Evolutionary conservation across 345 rosid genomes (phyloP).

Genomic region (Bruguiera parviflora): DNA sequence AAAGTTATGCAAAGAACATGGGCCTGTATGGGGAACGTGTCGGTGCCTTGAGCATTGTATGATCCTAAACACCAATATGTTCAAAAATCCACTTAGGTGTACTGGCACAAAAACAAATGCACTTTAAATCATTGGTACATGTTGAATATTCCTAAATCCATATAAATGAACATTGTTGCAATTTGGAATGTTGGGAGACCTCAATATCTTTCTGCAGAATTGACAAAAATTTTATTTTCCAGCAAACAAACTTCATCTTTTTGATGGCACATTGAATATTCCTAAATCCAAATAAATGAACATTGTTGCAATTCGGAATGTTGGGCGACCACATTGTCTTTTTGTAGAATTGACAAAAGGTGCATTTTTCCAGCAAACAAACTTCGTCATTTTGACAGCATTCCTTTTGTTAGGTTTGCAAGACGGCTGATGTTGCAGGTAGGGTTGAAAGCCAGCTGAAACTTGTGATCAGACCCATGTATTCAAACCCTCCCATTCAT

Average conservation of each 20-base stretch:
- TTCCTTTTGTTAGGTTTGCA: constrained; percentile 38
- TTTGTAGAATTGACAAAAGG: neutral
- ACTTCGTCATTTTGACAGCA: neutral
- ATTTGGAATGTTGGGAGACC: neutral
- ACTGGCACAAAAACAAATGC: no score
- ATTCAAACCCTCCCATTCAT: constrained; percentile 55
- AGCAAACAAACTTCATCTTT: neutral
- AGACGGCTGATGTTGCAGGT: constrained; percentile 40
- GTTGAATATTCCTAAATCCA: no score
- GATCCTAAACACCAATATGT: constrained; percentile 3
- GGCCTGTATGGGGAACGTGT: constrained; percentile 59
- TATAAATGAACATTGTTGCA: no score
- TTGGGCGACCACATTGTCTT: neutral
- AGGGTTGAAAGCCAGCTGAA: constrained; percentile 52
- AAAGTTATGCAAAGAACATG: constrained; percentile 55
- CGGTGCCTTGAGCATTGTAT: constrained; percentile 53
- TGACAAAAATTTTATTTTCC: neutral
- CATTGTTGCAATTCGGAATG: no score
- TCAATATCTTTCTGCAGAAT: no score
- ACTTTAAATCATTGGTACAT: no score
- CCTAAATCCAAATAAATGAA: no score
- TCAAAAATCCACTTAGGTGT: neutral
- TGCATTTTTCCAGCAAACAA: neutral
- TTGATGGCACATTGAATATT: no score
- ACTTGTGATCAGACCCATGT: constrained; percentile 53